Base-by-base conservation (phyloP, 345 rosid genomes). In the Atalantia buxifolia region DNA sequence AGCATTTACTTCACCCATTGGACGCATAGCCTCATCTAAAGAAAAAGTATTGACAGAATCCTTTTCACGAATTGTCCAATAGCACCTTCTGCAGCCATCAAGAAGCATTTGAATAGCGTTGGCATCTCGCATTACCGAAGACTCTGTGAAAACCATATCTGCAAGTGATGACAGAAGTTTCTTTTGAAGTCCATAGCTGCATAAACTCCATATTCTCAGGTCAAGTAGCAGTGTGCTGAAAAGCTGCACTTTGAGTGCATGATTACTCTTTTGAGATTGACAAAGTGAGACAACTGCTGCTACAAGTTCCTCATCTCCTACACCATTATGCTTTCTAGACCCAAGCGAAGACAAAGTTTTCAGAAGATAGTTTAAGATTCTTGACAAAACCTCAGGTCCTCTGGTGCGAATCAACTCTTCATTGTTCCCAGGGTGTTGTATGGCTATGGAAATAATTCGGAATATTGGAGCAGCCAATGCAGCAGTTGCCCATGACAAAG, bases 121-220 rank as follows among this genome's bases (percentile, higher is more conserved):
- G 59, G 98, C 98, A 84, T 94, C 87, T 81, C 94, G 88, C 99
- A 97, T 97, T 73, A 88, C 94, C 55, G 82, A 79, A 79, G 98
- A 90, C 86, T 97, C 98, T n/a, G 97, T 91, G 87, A 97, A 97
- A 86, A 97, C 99, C 98, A 93, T 94, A 88, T 97, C 99, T 69
- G 98, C 98, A 67, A 97, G 88, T 24, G 98, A 97, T 78, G 98
- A 94, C 55, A 97, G 82, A 80, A 97, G 91, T 83, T 97, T 97
- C 87, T 97, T 97, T 83, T 97, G 98, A 76, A 97, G 86, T 67
- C 99, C 99, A 81, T 97, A 97, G 88, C 89, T 90, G 89, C 99
- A 97, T 79, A 93, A 85, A 83, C 98, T 93, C 98, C 99, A 97
- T 80, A 93, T 86, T 85, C 88, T 90, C 83, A 97, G 87, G 89